A percentile compares a stretch with the other conserved stretches of the same genome.
Evolutionary conservation across 2,329 filamentous ascomycete genomes (phyloP).

Genomic region (Colletotrichum gigasporum): DNA sequence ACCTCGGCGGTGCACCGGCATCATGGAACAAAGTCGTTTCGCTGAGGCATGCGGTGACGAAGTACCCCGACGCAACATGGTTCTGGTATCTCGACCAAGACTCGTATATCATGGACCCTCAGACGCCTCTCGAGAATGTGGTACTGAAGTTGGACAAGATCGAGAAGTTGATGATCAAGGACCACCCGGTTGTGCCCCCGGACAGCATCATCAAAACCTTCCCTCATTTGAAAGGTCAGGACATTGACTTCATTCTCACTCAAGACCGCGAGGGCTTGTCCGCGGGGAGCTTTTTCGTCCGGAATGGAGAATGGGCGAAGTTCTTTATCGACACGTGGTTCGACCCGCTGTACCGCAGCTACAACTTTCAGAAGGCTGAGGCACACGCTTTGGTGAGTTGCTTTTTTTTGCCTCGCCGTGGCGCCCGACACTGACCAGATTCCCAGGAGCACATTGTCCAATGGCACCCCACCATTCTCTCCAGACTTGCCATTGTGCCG

Average conservation of each 20-base stretch:
- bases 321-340: slow-evolving; percentile 97
- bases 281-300: slow-evolving; percentile 80
- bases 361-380: slow-evolving; percentile 97
- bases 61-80: slow-evolving; percentile 79
- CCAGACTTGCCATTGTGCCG: slow-evolving; percentile 88
- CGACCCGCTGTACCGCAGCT: slow-evolving; percentile 90
- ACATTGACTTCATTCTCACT: slow-evolving; percentile 83
- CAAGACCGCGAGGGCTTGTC: slow-evolving; percentile 86
- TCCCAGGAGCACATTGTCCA: slow-evolving; percentile 84
- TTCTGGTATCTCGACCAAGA: slow-evolving; percentile 90
- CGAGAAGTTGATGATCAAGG: slow-evolving; percentile 83
- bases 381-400: slow-evolving; percentile 82
- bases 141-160: slow-evolving; percentile 75
- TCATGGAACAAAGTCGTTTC: slow-evolving; percentile 86
- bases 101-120: slow-evolving; percentile 87
- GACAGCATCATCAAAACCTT: slow-evolving; percentile 98
- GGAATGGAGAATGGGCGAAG: slow-evolving; percentile 88
- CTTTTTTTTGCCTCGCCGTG: slow-evolving; percentile 15
- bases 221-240: slow-evolving; percentile 76
- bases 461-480: slow-evolving; percentile 96
- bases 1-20: slow-evolving; percentile 66
- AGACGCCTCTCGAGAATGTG: slow-evolving; percentile 73
- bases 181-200: slow-evolving; percentile 88
- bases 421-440: background rate
- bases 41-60: slow-evolving; percentile 86